These are phyloP conservation scores for Rhododendron ferrugineum DNA, from an alignment of 148 eudicot genomes.

Conservation along the genomic window DNA sequence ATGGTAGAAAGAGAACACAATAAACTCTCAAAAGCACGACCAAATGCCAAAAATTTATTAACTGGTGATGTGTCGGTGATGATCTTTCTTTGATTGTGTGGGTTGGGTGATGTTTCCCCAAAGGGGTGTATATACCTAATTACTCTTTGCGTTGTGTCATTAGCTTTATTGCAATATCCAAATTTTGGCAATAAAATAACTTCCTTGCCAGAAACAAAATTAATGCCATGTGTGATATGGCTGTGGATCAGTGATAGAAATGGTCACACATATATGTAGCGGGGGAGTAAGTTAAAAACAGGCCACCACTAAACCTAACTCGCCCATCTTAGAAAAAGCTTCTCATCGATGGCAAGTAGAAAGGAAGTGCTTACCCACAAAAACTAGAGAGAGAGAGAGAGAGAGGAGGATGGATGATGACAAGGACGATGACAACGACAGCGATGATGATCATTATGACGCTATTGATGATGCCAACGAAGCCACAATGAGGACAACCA, in stretches of 20 bases:
- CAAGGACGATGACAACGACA: background rate
- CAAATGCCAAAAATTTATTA: background rate
- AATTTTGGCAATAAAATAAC: background rate
- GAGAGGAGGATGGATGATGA: background rate
- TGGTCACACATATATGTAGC: background rate
- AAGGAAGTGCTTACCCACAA: background rate
- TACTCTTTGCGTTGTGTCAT: background rate
- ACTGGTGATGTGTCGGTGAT: background rate
- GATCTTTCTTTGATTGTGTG: background rate
- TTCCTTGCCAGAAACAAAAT: background rate
- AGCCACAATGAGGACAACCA: background rate
- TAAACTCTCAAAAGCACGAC: background rate
- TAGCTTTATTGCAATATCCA: background rate
- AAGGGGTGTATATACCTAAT: background rate
- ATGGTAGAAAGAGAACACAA: background rate
- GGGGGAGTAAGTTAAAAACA: background rate
- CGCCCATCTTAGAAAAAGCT: background rate
- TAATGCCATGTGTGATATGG: background rate
- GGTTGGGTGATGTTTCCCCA: background rate
- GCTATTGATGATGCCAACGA: background rate
- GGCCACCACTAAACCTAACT: background rate
- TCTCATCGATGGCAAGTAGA: background rate
- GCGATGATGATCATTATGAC: background rate
- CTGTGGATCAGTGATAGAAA: background rate
- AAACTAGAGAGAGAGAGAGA: background rate